phyloP scores from a whole-genome alignment of 106 monocot genomes.

The Platanthera guangdongensis region DNA sequence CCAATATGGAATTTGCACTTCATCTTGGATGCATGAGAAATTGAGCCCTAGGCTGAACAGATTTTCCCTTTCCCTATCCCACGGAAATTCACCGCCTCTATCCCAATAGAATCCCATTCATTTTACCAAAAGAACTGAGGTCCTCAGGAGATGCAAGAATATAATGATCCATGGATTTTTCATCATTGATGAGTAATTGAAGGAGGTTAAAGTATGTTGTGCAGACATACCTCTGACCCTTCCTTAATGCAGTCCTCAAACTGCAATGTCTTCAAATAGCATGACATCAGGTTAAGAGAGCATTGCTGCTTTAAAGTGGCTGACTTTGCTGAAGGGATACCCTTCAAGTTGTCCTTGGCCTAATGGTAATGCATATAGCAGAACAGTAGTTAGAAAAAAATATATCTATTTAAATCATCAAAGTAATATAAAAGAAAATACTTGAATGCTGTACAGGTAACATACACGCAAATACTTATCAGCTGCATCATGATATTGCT shows the following conservation, averaged over 20 bases:
- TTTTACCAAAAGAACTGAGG: not conserved
- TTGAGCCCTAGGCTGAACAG: no score
- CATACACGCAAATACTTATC: conserved; percentile 78
- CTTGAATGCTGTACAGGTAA: not conserved
- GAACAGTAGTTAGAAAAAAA: conserved; percentile 1
- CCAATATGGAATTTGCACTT: no score
- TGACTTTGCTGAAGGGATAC: conserved; percentile 41
- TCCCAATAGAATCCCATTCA: not conserved
- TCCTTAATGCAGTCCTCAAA: conserved; percentile 81
- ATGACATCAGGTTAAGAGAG: conserved; percentile 93
- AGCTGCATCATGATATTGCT: conserved; percentile 62
- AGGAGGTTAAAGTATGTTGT: not conserved
- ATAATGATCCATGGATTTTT: not conserved
- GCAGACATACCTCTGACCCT: conserved; percentile 68
- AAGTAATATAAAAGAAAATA: not conserved
- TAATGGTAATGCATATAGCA: conserved; percentile 13
- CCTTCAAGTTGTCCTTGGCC: conserved; percentile 88
- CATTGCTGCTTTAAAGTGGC: conserved; percentile 74
- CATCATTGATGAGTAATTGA: not conserved
- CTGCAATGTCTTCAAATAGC: conserved; percentile 71
- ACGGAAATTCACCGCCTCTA: no score
- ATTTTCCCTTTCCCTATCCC: no score
- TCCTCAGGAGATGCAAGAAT: not conserved
- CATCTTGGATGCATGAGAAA: no score
- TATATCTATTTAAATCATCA: not conserved